Percentiles rank a stretch among this genome's conserved stretches.
Conservation (phyloP, 176 grass and related monocot genomes). For the Dendrocalamus sinicus region DNA sequence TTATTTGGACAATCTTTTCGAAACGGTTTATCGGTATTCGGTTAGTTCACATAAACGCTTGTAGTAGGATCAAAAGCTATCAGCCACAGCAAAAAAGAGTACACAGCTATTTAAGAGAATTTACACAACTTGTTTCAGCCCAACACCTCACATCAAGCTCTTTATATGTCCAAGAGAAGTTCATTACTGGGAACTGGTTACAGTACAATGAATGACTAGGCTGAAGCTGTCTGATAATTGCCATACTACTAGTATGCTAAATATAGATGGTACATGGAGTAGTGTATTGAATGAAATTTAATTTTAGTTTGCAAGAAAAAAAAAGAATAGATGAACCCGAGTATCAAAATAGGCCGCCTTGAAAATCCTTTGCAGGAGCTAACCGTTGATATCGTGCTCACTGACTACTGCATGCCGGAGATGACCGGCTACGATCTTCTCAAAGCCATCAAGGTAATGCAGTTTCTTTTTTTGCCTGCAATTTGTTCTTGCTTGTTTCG, state of each 20-base stretch:
- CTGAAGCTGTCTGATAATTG: background rate
- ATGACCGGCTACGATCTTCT: constrained; percentile 98
- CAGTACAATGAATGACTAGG: background rate
- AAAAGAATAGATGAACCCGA: background rate
- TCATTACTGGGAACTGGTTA: background rate
- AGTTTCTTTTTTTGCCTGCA: background rate
- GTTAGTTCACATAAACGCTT: too few species aligned
- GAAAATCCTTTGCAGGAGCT: constrained; percentile 49
- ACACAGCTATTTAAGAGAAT: background rate
- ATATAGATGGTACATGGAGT: background rate
- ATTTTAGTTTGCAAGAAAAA: background rate
- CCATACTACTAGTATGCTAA: too few species aligned
- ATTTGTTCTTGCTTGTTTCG: background rate
- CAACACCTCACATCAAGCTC: background rate
- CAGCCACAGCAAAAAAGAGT: accelerated
- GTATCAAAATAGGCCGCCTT: background rate
- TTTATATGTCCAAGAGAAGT: background rate
- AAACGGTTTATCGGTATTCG: too few species aligned
- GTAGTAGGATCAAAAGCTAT: too few species aligned
- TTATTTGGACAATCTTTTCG: too few species aligned
- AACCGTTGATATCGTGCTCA: constrained; percentile 82
- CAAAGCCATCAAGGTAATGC: constrained; percentile 77
- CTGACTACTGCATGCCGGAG: constrained; percentile 97
- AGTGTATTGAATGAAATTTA: background rate
- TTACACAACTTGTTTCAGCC: background rate